Evolutionary conservation across 768 basidiomycete species (phyloP), one percentile per base, ranked within the genome.

Genomic region (Pisolithus marmoratus): DNA sequence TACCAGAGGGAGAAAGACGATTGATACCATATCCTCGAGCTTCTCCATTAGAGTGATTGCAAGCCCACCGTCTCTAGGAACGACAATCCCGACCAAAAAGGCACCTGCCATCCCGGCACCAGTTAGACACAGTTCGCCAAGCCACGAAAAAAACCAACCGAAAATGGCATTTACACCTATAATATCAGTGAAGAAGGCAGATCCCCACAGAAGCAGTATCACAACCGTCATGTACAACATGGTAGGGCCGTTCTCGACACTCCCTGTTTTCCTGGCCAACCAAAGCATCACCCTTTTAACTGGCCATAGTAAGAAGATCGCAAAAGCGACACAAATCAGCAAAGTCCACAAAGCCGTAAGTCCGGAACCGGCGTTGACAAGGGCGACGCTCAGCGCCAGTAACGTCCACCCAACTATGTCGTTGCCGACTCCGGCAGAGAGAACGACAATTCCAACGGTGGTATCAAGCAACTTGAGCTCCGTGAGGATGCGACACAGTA

Each of bases 101-200:
- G 90, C 91, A 46, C 84, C 84, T 85, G 52, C 8, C 23, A 8
- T 24, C 23, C n/a, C 29, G 20, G 27, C 23, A 2, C 31, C 53
- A 15, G 54, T 9, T 38, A 7, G 37, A 44, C 23, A 43, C 9
- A 12, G 29, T 3, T 48, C 8, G 38, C 4, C 5, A 9, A 36
- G 29, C 41, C 24, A 42, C 6, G 6, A 4, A 36, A 23, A 37
- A 2, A 26, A 53, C 70, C 26, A 50, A 79, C 93, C 93, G 62
- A 95, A 95, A 56, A 94, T 92, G 36, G 92, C 86, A 62, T 92
- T 87, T 1, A 92, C 89, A 20, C 93, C 95, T 59, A 97, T 93
- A 50, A 88, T 75, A 60, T 95, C 94, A 1, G 94, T 96, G 64
- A 98, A 86, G 69, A 95, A 98, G 0, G 94, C 90, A 7, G 84